A percentile compares a stretch with the other conserved stretches of the same genome.
These are phyloP conservation scores for Schizochytrium sp. DNA, from an alignment of 108 stramenopile genomes.

Conservation along the genomic window DNA sequence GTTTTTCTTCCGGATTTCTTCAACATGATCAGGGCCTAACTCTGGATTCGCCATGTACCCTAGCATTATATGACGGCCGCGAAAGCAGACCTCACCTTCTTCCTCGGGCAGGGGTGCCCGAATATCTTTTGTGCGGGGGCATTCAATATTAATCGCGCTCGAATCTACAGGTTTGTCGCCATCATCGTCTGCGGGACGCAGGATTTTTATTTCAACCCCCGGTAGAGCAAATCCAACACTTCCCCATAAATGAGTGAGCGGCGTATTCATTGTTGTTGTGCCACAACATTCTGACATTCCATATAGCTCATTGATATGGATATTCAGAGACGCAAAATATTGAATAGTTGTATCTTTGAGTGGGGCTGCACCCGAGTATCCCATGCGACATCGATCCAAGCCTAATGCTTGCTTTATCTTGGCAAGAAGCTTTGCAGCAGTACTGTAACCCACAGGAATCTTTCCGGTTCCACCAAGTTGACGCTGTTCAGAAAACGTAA, in stretches of 20 bases:
- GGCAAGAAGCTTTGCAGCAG: background rate
- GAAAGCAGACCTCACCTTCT: constrained; percentile 78
- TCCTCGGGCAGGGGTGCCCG: background rate
- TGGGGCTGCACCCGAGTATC: constrained; percentile 2
- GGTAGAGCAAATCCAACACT: constrained; percentile 41
- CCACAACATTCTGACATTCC: constrained; percentile 24
- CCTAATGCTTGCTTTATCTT: constrained; percentile 15
- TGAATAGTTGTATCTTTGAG: constrained; percentile 11
- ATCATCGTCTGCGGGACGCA: background rate
- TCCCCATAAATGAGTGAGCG: constrained; percentile 1
- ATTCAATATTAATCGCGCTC: background rate
- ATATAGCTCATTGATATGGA: constrained; percentile 46
- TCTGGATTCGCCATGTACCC: constrained; percentile 77
- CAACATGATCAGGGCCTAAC: constrained; percentile 18
- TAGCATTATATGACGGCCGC: constrained; percentile 83
- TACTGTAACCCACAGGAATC: background rate
- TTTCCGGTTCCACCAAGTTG: constrained; percentile 9
- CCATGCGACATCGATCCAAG: constrained; percentile 1
- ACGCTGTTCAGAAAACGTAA: constrained; percentile 48
- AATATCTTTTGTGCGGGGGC: background rate
- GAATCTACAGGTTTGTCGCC: background rate
- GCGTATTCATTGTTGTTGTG: constrained; percentile 26
- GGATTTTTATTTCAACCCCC: constrained; percentile 39
- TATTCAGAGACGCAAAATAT: constrained; percentile 1
- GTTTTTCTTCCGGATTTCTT: constrained; percentile 76